Evolutionary conservation across 257 asterid genomes (phyloP).

Genomic region (Primulina huaijiensis): DNA sequence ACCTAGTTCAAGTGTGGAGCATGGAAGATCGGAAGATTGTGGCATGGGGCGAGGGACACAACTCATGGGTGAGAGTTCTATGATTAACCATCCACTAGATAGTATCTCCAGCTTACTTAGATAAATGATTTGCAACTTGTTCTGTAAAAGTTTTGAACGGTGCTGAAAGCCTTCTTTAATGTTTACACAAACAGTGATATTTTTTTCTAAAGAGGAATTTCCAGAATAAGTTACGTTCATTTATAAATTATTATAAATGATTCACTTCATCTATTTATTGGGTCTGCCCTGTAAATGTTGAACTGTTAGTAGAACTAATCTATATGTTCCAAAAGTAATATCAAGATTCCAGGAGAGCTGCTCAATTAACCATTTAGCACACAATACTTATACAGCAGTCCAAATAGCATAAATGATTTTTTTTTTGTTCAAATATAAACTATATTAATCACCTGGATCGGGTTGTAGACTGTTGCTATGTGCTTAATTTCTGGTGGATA

Average conservation of each 20-base stretch:
- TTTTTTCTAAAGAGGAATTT: too few species aligned
- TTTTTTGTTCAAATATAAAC: background rate
- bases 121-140: background rate
- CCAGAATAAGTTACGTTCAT: too few species aligned
- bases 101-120: conserved; percentile 18
- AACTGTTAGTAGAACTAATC: too few species aligned
- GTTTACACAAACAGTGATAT: background rate
- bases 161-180: background rate
- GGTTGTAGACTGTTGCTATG: background rate
- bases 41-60: conserved; percentile 99
- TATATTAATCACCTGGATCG: background rate
- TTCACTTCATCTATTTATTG: too few species aligned
- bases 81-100: background rate
- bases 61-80: conserved; percentile 78
- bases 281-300: too few species aligned
- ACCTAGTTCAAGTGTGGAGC: conserved; percentile 99
- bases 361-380: background rate
- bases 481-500: conserved; percentile 15
- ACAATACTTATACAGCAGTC: conserved; percentile 9
- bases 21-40: conserved; percentile 95
- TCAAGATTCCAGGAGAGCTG: background rate
- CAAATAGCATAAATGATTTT: background rate
- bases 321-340: background rate
- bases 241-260: too few species aligned
- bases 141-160: background rate